Evolutionary conservation across 305 asterid genomes (phyloP), one percentile per base, ranked within the genome.

Genomic region (Ilex paraguariensis): DNA sequence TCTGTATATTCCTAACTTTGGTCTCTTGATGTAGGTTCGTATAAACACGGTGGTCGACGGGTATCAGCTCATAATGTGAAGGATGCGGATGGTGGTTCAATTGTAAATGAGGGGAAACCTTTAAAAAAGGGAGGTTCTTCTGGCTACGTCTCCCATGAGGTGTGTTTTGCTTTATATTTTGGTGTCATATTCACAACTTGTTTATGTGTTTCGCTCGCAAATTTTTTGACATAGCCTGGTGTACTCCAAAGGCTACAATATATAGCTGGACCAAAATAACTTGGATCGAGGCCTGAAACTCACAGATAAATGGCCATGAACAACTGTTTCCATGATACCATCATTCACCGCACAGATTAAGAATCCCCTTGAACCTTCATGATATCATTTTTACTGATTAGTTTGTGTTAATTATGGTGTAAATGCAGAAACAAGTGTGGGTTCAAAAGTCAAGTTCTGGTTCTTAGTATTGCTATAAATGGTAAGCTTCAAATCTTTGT

Each of bases 1-100:
- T 56, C 64, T 62, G 39, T 62, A 30, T 55, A 51, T n/a, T 76
- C 64, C 55, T n/a, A 61, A 64, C 17, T 36, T 63, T 62, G 32
- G 63, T 36, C n/a, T 7, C 28, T 15, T 72, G 31, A 72, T 69
- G 10, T 66, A 90, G 97, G 97, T 64, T 80, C 87, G 60, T 74
- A 66, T 71, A 90, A 81, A 70, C 90, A 80, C 56, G 88, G 87
- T 17, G 87, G 82, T 66, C 87, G 95, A 50, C 96, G 91, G 66
- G 96, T 89, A 61, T 62, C 84, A 32, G 75, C 79, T 62, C 74
- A 81, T 68, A 70, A 52, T 54, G 61, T 65, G 53, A 88, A 82
- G 78, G 95, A 81, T 73, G 76, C 79, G 10, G 96, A 81, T 77
- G 82, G 82, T 64, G 63, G 81, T 73, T 74, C 86, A 46, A 54